Evolutionary conservation across 768 basidiomycete genomes (phyloP), one percentile per base, ranked within the genome.

Genomic region (Boletus reticulatus): DNA sequence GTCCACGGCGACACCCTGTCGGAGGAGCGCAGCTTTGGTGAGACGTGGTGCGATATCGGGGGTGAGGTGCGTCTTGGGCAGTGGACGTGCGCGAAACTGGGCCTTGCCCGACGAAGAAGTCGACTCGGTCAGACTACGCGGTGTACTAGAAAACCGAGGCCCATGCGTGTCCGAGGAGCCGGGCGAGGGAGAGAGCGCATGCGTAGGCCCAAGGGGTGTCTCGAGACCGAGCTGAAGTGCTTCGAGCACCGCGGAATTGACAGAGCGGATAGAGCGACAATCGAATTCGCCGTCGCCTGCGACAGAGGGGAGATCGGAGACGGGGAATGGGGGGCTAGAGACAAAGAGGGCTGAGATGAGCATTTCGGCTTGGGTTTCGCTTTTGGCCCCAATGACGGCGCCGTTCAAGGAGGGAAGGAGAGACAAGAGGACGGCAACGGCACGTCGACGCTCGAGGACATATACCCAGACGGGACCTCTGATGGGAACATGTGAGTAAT

Each of bases 391-490:
- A 78, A 92, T 88, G 50, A 94, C 64, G 0, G 77, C 88, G 67
- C 85, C 75, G 48, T 59, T 48, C 39, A 72, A 57, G 24, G 70
- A 67, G 52, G 89, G 88, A 80, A 92, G 89, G 63, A 93, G 82
- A 1, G 86, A 84, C 44, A 82, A 76, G 80, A 87, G 87, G 50
- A 91, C 88, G 70, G 91, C 85, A 46, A 94, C 86, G 7, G 92
- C 88, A 38, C 87, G 83, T 49, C 87, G 78, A 37, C 91, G 83
- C 67, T 92, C 92, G 58, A 94, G 85, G 38, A 94, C 87, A 70
- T 92, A 94, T 20, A 94, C 89, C 88, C 92, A 92, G n/a, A 92
- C 88, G 19, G 91, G 87, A 54, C 89, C 89, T 58, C 90, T 92
- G 57, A 50, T 56, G 31, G 34, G 31, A n/a, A 9, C 9, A n/a